Percentiles rank a stretch among this genome's conserved stretches.
Conservation (phyloP, 2,329 filamentous ascomycete species). For the Microdochium trichocladiopsis region DNA sequence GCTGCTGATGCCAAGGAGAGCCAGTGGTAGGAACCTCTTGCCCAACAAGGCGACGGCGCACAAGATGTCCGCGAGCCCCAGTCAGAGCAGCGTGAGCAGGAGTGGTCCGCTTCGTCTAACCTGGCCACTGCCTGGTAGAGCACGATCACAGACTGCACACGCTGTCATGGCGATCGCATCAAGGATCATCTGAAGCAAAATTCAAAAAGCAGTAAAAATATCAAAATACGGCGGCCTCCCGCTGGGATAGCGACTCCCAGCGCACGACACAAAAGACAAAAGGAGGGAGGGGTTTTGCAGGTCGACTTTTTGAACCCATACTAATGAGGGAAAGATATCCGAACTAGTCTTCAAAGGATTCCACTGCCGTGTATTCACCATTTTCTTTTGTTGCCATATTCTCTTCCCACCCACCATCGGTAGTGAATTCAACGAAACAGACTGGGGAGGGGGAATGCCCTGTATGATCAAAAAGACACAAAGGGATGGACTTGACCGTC, state of each 20-base stretch:
- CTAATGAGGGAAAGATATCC: constrained; percentile 99
- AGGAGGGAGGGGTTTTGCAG: constrained; percentile 1
- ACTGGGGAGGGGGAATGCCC: constrained; percentile 84
- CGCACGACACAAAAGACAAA: constrained; percentile 9
- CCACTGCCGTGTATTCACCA: neutral
- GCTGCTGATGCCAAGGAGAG: constrained; percentile 41
- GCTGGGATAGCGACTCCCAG: constrained; percentile 6
- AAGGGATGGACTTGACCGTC: constrained; percentile 80
- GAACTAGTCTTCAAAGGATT: constrained; percentile 26
- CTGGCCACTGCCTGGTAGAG: neutral
- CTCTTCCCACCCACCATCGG: constrained; percentile 19
- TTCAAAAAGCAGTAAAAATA: neutral
- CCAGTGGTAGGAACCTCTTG: constrained; percentile 16
- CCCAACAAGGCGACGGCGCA: neutral
- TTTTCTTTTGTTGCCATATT: constrained; percentile 18
- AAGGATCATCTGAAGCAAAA: neutral
- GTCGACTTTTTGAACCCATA: constrained; percentile 33
- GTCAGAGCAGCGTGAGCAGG: neutral
- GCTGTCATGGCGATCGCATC: neutral
- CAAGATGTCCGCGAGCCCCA: neutral
- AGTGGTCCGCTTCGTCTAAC: neutral
- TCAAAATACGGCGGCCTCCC: neutral
- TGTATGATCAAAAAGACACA: constrained; percentile 63
- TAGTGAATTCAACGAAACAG: constrained; percentile 9
- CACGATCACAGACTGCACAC: neutral